phyloP scores from a whole-genome alignment of 139 green algal genomes.

The Mesotaenium endlicherianum region DNA sequence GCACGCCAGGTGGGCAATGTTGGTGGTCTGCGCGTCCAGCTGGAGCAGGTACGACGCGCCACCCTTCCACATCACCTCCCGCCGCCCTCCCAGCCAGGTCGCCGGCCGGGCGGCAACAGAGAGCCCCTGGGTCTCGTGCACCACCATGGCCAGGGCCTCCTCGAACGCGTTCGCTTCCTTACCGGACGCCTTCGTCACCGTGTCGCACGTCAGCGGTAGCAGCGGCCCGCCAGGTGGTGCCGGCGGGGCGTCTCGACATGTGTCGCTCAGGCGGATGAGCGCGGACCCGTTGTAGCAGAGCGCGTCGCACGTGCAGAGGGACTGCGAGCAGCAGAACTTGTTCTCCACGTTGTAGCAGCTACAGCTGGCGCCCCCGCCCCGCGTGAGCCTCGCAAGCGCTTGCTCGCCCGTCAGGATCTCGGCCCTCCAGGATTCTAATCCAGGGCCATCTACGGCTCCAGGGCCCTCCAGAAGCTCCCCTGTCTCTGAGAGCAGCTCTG shows the following conservation, averaged over 20 bases:
- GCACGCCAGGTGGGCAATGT: conserved; percentile 26
- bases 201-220: not conserved
- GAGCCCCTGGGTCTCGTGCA: not conserved
- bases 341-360: conserved; percentile 5
- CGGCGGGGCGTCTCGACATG: not conserved
- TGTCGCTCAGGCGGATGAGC: not conserved
- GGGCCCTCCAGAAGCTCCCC: not conserved
- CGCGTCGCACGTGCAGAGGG: conserved; percentile 15
- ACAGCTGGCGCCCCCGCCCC: not conserved
- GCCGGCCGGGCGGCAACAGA: not conserved
- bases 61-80: not conserved
- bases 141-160: not conserved
- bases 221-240: not conserved
- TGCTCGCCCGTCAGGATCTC: not conserved
- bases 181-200: not conserved
- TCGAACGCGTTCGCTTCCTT: not conserved
- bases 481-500: not conserved
- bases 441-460: not conserved
- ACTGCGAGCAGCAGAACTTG: conserved; percentile 19
- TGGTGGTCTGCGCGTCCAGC: conserved; percentile 1
- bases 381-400: not conserved
- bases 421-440: not conserved
- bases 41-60: conserved; percentile 32
- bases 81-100: not conserved
- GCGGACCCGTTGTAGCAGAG: conserved; percentile 22